Evolutionary conservation across 148 eudicot species (phyloP), one percentile per base, ranked within the genome.

Genomic region (Heliosperma pusillum): DNA sequence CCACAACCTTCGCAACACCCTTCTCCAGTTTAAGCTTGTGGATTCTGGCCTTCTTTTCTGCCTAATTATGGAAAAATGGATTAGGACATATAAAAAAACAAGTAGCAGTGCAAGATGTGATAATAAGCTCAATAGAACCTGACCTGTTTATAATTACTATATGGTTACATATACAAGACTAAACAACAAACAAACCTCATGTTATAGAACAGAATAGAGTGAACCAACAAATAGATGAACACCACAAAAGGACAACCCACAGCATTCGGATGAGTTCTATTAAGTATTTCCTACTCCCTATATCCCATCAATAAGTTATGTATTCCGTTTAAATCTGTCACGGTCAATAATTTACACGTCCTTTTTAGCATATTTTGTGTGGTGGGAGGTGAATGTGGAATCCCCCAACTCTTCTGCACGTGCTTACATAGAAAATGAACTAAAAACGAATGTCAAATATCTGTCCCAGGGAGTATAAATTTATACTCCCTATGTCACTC

Each of bases 1-100:
- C 99, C 12, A 90, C 97, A 75, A 88, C 99, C 84, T 90, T 95
- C 74, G 79, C 89, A 69, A 91, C 96, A 77, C 99, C 99, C 82
- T 86, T 91, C 84, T 90, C 97, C 77, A 95, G 82, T 56, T 94
- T 86, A 74, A 90, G 29, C 73, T 84, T 71, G 82, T 89, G 99
- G 56, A 95, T 86, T 84, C 97, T 90, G 74, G 93, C 94, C 83
- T 80, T 90, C 83, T 82, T 89, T 83, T 95, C 83, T 29, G 83
- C 69, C 97, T 93, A 53, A 29, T 59, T 53, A 63, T 44, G 44
- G 26, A 74, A 65, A 66, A 53, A 63, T 29, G 76, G 56, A 15
- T 26, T 8, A 29, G 27, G 21, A 19, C 17, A 10, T 9, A 9
- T 59, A 59, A n/a, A 59, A 36, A 20, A 59, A 20, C 22, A 20